phyloP scores from a whole-genome alignment of 2,329 filamentous ascomycete genomes.

The Cryphonectria radicalis region DNA sequence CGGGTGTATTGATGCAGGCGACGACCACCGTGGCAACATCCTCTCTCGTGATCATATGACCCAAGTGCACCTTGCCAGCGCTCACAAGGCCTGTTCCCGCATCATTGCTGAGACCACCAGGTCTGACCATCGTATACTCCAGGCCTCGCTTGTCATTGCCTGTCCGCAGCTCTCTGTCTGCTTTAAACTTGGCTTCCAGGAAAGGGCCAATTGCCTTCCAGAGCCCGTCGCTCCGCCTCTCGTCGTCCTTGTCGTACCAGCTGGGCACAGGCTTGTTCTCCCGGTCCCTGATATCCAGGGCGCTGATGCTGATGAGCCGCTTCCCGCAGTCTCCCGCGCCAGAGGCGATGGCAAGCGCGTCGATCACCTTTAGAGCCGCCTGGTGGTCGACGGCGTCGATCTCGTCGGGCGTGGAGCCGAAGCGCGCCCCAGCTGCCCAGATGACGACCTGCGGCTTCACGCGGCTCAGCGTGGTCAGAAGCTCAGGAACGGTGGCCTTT shows the following conservation, averaged over 20 bases:
- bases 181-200: constrained; percentile 47
- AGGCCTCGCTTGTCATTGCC: constrained; percentile 43
- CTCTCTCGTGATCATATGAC: constrained; percentile 43
- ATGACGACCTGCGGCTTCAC: constrained; percentile 40
- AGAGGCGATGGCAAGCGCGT: constrained; percentile 44
- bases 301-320: constrained; percentile 51
- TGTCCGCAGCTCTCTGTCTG: constrained; percentile 44
- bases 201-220: constrained; percentile 46
- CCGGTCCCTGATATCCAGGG: constrained; percentile 48
- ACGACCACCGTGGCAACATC: constrained; percentile 51
- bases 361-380: constrained; percentile 50
- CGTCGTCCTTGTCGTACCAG: constrained; percentile 48
- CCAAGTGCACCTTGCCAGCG: constrained; percentile 47
- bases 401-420: constrained; percentile 42
- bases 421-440: constrained; percentile 40
- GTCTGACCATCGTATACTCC: constrained; percentile 51
- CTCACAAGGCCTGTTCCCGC: constrained; percentile 43
- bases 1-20: constrained; percentile 44
- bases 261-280: constrained; percentile 42
- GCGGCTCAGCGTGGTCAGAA: constrained; percentile 42
- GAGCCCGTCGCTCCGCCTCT: constrained; percentile 40
- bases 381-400: constrained; percentile 50
- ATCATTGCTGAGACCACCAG: constrained; percentile 45
- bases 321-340: constrained; percentile 41
- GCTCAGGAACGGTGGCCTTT: constrained; percentile 41